Conservation (phyloP, 2,329 filamentous ascomycete species). For the Colletotrichum cereale region DNA sequence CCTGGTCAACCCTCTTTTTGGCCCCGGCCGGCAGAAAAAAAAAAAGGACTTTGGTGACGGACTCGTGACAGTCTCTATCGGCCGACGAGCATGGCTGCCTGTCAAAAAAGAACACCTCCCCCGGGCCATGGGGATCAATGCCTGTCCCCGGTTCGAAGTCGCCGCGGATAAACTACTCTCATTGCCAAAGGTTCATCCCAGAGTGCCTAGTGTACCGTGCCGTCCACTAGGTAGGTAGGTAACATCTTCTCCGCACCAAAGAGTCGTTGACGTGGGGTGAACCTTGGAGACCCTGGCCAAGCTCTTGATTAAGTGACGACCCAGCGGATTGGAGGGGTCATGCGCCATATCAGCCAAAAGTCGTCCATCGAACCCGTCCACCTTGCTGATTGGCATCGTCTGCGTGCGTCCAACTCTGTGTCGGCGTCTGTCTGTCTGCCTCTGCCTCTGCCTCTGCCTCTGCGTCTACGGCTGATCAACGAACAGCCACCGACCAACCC, state of each 20-base stretch:
- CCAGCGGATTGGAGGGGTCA: constrained; percentile 9
- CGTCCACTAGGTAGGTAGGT: not conserved
- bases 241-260: constrained; percentile 36
- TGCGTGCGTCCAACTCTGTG: constrained; percentile 14
- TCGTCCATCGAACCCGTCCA: constrained; percentile 1
- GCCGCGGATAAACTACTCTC: constrained; percentile 37
- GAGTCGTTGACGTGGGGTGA: constrained; percentile 30
- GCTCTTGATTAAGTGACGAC: constrained; percentile 5
- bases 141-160: constrained; percentile 14
- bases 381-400: constrained; percentile 22
- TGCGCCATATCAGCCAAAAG: constrained; percentile 25
- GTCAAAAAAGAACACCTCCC: too few relatives aligned
- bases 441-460: constrained; percentile 5
- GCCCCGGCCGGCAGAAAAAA: not conserved
- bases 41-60: not conserved
- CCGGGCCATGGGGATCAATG: not conserved
- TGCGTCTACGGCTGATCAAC: constrained; percentile 15
- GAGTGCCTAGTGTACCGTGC: not conserved
- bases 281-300: constrained; percentile 32
- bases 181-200: constrained; percentile 34
- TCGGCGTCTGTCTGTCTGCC: too few relatives aligned
- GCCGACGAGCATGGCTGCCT: too few relatives aligned
- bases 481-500: constrained; percentile 5
- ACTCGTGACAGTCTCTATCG: constrained; percentile 2
- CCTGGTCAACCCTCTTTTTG: too few relatives aligned